These are phyloP conservation scores for Endocarpon pusillum DNA, from an alignment of 495 filamentous ascomycete genomes.

Conservation along the genomic window DNA sequence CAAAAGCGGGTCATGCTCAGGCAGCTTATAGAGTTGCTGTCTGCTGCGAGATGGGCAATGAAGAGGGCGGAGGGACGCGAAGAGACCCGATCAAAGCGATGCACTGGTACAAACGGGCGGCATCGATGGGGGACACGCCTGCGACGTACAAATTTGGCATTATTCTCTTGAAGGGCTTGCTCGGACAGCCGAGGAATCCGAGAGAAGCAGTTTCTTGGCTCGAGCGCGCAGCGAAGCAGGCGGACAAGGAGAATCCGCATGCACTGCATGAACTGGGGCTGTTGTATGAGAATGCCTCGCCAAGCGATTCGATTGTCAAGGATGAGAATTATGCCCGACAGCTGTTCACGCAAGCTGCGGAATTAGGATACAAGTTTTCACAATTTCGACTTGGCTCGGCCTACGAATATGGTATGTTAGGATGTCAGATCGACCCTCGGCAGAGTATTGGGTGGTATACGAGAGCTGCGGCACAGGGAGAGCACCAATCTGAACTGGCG, in stretches of 20 bases:
- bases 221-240: conserved; percentile 78
- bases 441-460: conserved; percentile 86
- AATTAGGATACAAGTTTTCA: conserved; percentile 84
- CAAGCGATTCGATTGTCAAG: conserved; percentile 52
- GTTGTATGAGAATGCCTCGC: conserved; percentile 56
- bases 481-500: conserved; percentile 86
- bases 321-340: conserved; percentile 64
- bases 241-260: conserved; percentile 82
- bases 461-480: conserved; percentile 76
- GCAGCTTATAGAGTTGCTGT: conserved; percentile 90
- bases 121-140: conserved; percentile 71
- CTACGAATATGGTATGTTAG: conserved; percentile 79
- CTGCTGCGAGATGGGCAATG: conserved; percentile 91
- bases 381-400: conserved; percentile 79
- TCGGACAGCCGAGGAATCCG: conserved; percentile 71
- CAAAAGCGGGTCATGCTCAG: conserved; percentile 69
- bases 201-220: conserved; percentile 80
- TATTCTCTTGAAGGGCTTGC: conserved; percentile 83
- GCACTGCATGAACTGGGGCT: conserved; percentile 84
- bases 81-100: conserved; percentile 86
- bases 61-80: conserved; percentile 80
- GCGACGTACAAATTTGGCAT: conserved; percentile 98
- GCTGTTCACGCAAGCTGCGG: conserved; percentile 75
- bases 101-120: conserved; percentile 93
- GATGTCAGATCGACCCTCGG: conserved; percentile 63